Conservation (phyloP, 805 yeast species). For the Lipomyces sp. region DNA sequence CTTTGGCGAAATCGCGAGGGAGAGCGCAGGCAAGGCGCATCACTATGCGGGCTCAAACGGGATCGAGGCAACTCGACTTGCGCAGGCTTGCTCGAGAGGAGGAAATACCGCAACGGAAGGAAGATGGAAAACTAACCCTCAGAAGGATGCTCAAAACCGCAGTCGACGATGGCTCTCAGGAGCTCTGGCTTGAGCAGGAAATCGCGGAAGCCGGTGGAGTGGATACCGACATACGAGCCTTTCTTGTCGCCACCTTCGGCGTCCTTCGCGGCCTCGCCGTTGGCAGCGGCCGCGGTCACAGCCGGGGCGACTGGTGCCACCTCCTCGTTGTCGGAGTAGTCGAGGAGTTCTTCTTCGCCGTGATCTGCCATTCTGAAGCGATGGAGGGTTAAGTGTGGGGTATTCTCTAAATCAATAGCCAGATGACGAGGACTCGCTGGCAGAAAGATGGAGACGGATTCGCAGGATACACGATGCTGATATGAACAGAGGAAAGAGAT, state of each 20-base stretch:
- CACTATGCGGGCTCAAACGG: too few relatives aligned
- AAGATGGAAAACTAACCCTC: slow-evolving; percentile 65
- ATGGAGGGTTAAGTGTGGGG: too few relatives aligned
- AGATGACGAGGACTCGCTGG: too few relatives aligned
- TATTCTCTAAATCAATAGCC: too few relatives aligned
- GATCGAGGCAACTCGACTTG: too few relatives aligned
- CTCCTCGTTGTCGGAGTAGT: slow-evolving; percentile 98
- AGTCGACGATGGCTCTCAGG: slow-evolving; percentile 94
- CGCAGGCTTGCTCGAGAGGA: too few relatives aligned
- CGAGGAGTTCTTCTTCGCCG: slow-evolving; percentile 99
- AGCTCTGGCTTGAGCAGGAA: slow-evolving; percentile 94
- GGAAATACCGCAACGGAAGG: neutral
- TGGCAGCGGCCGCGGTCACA: slow-evolving; percentile 32
- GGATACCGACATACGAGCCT: slow-evolving; percentile 97
- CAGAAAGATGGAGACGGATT: too few relatives aligned
- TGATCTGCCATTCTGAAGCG: slow-evolving; percentile 48
- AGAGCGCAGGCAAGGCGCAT: neutral
- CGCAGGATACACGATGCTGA: too few relatives aligned
- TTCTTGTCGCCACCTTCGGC: slow-evolving; percentile 63
- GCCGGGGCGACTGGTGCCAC: slow-evolving; percentile 61
- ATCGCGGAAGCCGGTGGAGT: slow-evolving; percentile 98
- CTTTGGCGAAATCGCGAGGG: neutral
- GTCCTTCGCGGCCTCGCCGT: slow-evolving; percentile 35
- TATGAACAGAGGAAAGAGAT: too few relatives aligned
- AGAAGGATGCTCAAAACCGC: slow-evolving; percentile 99